phyloP scores from a whole-genome alignment of 306 rosid genomes.

The Inga leiocalycina region DNA sequence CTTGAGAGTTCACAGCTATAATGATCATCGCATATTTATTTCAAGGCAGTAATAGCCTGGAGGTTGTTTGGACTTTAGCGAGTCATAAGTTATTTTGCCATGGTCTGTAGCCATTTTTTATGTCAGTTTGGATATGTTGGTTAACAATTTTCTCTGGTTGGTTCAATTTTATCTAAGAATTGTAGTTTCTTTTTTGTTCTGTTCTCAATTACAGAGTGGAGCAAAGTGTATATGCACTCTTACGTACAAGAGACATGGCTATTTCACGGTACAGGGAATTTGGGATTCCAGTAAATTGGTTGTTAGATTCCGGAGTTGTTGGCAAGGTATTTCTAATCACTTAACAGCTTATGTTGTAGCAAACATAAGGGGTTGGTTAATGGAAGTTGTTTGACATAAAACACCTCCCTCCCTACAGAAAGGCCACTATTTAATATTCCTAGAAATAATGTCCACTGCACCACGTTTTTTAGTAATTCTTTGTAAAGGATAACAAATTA shows the following conservation, averaged over 20 bases:
- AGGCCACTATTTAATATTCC: background rate
- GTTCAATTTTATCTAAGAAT: constrained; percentile 10
- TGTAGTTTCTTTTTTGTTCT: constrained; percentile 1
- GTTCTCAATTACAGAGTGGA: constrained; percentile 66
- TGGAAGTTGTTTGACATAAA: background rate
- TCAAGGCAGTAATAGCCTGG: constrained; percentile 5
- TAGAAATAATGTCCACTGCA: background rate
- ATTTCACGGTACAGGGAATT: constrained; percentile 88
- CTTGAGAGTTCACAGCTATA: constrained; percentile 6
- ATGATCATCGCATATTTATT: constrained; percentile 1
- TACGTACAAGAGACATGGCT: constrained; percentile 97
- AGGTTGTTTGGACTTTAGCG: constrained; percentile 9
- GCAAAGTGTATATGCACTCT: constrained; percentile 85
- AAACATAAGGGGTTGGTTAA: background rate
- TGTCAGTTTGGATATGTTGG: background rate
- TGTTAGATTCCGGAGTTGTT: constrained; percentile 88
- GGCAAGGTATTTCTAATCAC: constrained; percentile 72
- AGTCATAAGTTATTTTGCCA: constrained; percentile 3
- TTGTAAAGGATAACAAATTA: background rate
- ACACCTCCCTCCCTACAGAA: background rate
- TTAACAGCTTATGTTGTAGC: background rate
- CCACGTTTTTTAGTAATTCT: background rate
- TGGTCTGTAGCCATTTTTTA: background rate
- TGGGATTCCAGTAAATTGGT: constrained; percentile 93
- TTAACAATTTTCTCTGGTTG: background rate